phyloP scores from a whole-genome alignment of 225 moss, liverwort and hornwort species.

The Pseudisothecium myosuroides region DNA sequence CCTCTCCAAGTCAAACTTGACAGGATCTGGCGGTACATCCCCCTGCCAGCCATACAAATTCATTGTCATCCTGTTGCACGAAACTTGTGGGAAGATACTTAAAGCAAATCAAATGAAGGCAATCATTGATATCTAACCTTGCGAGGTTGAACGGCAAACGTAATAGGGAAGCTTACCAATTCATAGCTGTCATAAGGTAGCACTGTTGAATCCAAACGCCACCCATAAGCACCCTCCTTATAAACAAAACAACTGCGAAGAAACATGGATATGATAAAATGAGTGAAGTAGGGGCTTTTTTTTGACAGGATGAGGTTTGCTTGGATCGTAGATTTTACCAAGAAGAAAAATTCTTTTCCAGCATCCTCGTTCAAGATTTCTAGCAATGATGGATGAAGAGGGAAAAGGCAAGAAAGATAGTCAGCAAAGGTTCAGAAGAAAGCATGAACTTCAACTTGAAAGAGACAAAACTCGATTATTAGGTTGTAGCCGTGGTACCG shows the following conservation, averaged over 20 bases:
- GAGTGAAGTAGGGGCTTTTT: not conserved
- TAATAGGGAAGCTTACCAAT: conserved; percentile 23
- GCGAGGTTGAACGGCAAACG: not conserved
- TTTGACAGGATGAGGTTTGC: not conserved
- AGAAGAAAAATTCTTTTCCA: not conserved
- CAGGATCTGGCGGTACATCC: conserved; percentile 57
- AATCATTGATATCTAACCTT: not conserved
- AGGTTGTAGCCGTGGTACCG: conserved; percentile 11
- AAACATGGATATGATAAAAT: not conserved
- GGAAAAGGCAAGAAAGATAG: not conserved
- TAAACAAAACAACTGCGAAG: conserved; percentile 66
- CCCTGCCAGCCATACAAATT: conserved; percentile 33
- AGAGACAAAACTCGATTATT: not conserved
- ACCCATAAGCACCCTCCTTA: conserved; percentile 60
- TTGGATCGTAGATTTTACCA: not conserved
- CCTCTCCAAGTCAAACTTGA: conserved; percentile 65
- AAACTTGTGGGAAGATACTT: not conserved
- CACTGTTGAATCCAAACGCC: conserved; percentile 87
- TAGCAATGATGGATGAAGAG: not conserved
- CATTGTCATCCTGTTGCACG: not conserved
- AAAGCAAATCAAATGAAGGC: not conserved
- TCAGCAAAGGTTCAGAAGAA: not conserved
- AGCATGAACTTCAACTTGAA: not conserved
- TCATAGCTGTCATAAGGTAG: conserved; percentile 67
- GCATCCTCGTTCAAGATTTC: not conserved